phyloP scores from a whole-genome alignment of 352 stramenopile genomes.

The Phytophthora sp. region DNA sequence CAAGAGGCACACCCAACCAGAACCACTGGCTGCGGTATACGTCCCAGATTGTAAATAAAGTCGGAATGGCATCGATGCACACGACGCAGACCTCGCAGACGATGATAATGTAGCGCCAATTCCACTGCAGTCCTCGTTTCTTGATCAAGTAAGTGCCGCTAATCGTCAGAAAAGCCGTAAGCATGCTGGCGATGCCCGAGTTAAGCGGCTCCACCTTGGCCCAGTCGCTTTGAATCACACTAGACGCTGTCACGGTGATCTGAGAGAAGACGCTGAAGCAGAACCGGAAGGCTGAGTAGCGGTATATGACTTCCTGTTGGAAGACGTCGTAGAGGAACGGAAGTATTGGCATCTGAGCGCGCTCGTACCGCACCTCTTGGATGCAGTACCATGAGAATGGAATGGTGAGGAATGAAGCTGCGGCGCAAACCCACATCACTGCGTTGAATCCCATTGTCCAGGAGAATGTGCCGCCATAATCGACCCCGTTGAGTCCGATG shows the following conservation, averaged over 20 bases:
- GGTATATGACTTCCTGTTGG: conserved; percentile 42
- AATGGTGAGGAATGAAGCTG: conserved; percentile 26
- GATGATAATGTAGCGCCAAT: conserved; percentile 46
- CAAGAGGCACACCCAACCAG: conserved; percentile 52
- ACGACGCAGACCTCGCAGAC: conserved; percentile 43
- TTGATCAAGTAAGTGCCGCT: conserved; percentile 33
- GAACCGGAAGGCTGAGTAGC: conserved; percentile 45
- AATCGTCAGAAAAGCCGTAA: conserved; percentile 35
- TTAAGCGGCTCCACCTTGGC: conserved; percentile 59
- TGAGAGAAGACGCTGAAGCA: conserved; percentile 41
- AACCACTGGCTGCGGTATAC: conserved; percentile 60
- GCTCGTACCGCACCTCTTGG: conserved; percentile 23
- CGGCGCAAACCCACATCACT: conserved; percentile 41
- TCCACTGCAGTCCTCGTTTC: conserved; percentile 42
- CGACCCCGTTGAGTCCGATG: conserved; percentile 36
- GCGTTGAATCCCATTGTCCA: conserved; percentile 52
- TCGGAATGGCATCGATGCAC: conserved; percentile 42
- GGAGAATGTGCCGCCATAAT: conserved; percentile 48
- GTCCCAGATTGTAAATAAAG: conserved; percentile 61
- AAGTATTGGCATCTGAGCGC: conserved; percentile 12
- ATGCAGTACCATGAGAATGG: conserved; percentile 41
- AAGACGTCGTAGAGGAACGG: conserved; percentile 39
- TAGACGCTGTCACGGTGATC: conserved; percentile 45
- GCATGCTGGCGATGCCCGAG: conserved; percentile 44
- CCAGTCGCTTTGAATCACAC: conserved; percentile 48